These are phyloP conservation scores for Rubroboletus satanas DNA, from an alignment of 768 basidiomycete species.

Conservation along the genomic window DNA sequence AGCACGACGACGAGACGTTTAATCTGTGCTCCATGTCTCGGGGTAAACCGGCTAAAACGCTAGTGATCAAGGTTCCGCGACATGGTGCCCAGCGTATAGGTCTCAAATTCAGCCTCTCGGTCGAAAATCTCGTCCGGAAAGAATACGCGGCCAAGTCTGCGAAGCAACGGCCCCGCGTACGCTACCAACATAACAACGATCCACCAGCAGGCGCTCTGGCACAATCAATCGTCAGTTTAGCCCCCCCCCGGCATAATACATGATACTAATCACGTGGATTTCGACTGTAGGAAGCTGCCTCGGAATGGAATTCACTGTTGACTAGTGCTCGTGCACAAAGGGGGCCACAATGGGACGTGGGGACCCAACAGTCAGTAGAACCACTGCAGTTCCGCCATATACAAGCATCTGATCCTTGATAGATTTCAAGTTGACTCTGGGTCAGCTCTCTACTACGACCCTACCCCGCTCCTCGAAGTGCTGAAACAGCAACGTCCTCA, in stretches of 20 bases:
- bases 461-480: slow-evolving; percentile 54
- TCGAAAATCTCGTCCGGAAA: slow-evolving; percentile 51
- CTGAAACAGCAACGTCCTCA: slow-evolving; percentile 36
- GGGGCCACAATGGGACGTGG: slow-evolving; percentile 86
- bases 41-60: slow-evolving; percentile 49
- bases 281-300: slow-evolving; percentile 58
- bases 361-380: slow-evolving; percentile 71
- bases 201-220: slow-evolving; percentile 40
- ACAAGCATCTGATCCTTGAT: neutral
- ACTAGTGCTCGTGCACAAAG: slow-evolving; percentile 75
- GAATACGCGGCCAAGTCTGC: slow-evolving; percentile 51
- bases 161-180: slow-evolving; percentile 23
- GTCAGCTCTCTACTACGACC: slow-evolving; percentile 72
- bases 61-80: slow-evolving; percentile 66
- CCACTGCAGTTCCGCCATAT: neutral
- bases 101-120: slow-evolving; percentile 55
- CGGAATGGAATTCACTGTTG: slow-evolving; percentile 82
- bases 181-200: slow-evolving; percentile 59
- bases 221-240: slow-evolving; percentile 59
- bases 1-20: neutral
- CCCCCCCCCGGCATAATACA: neutral
- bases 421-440: slow-evolving; percentile 76
- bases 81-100: slow-evolving; percentile 74
- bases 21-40: slow-evolving; percentile 21
- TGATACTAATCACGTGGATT: neutral